phyloP scores from a whole-genome alignment of 768 basidiomycete genomes.

The Mrakia blollopis region DNA sequence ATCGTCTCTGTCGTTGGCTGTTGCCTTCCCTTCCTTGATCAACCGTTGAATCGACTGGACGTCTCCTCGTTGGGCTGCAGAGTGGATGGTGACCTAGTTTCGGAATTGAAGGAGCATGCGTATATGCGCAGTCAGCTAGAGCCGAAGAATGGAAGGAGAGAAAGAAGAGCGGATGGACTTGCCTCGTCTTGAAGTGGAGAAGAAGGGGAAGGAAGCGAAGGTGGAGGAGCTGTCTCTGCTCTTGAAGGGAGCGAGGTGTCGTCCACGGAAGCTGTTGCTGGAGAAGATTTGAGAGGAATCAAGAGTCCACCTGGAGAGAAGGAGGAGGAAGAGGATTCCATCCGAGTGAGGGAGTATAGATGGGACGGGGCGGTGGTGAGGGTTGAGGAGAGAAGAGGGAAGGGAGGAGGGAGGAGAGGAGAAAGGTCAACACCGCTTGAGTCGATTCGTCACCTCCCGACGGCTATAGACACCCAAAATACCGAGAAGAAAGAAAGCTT shows the following conservation, averaged over 20 bases:
- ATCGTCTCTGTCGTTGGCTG: constrained; percentile 54
- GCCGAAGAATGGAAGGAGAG: not conserved
- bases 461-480: not conserved
- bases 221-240: not conserved
- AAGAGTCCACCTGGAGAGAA: not conserved
- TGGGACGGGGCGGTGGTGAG: not conserved
- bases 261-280: not conserved
- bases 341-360: not conserved
- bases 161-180: not conserved
- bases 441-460: not conserved
- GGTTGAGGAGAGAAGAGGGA: not conserved
- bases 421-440: constrained; percentile 2
- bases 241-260: not conserved
- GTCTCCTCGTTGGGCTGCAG: constrained; percentile 84
- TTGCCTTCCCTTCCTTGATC: constrained; percentile 26
- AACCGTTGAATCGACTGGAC: constrained; percentile 50
- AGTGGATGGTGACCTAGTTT: constrained; percentile 58
- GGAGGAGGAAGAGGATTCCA: not conserved
- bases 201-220: not conserved
- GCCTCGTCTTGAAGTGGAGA: not conserved
- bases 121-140: not conserved
- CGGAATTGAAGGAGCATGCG: not conserved
- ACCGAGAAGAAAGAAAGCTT: not conserved
- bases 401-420: not conserved
- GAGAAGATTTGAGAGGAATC: not conserved